Evolutionary conservation across 768 basidiomycete species (phyloP), one percentile per base, ranked within the genome.

Genomic region (Rickenella mellea): DNA sequence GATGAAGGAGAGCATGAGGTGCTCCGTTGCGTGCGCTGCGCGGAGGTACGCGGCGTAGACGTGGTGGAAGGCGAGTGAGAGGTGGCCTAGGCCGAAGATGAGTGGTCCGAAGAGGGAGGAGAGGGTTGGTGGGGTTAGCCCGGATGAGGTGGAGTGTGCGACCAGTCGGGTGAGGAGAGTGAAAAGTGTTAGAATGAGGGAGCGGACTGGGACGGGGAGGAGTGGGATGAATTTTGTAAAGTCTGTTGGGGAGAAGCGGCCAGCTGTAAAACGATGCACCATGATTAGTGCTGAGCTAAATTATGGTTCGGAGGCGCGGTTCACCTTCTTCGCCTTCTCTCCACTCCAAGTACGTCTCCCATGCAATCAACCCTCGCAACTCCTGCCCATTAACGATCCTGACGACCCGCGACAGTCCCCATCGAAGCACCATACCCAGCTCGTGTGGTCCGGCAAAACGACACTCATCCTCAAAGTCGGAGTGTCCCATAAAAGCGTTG

Each of bases 91-190:
- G 41, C 92, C 91, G 50, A 97, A 97, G 36, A 98, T 63, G 20
- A 94, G 67, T 1, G 92, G 90, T 0, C 85, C 86, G 56, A 97
- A 94, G 5, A 94, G 73, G 12, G 88, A 78, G 1, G 92, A 88
- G 28, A 98, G 76, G 1, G 89, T 80, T 15, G 87, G 84, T 0
- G 92, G 92, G 0, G 91, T 93, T 51, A 94, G 85, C 2, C 94
- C 93, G 10, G 89, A 91, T 6, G 74, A 71, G 15, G 82, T 72
- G 22, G 84, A 83, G 58, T 96, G 80, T 1, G 92, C 88, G 0
- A 84, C 79, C 48, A 97, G 74, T 25, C 83, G 77, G 3, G 81
- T 75, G 35, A 94, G 70, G 31, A 97, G 78, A n/a, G 79, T 73
- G 49, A 97, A 73, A 2, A 94, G 64, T 2, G 83, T 77, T 48